These are phyloP conservation scores for Psilocybe cyanescens DNA, from an alignment of 768 basidiomycete species.

Conservation along the genomic window DNA sequence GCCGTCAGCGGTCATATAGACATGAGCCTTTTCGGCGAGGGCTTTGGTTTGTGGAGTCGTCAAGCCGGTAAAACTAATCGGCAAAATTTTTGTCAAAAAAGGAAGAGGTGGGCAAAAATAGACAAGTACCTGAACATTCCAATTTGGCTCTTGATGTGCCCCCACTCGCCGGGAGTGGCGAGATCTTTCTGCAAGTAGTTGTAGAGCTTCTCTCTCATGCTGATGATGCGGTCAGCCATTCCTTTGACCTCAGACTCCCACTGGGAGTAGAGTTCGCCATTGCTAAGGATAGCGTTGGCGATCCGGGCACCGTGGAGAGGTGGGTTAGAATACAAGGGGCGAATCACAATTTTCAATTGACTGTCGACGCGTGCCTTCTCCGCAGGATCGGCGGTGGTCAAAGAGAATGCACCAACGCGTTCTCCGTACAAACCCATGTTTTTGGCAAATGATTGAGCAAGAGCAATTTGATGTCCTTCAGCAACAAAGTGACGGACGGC, in stretches of 20 bases:
- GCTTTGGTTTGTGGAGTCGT: slow-evolving; percentile 77
- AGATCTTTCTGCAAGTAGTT: slow-evolving; percentile 74
- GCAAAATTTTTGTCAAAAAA: slow-evolving; percentile 3
- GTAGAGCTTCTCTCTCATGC: slow-evolving; percentile 87
- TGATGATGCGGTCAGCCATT: slow-evolving; percentile 95
- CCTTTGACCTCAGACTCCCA: slow-evolving; percentile 94
- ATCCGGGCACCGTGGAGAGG: slow-evolving; percentile 89
- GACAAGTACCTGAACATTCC: slow-evolving; percentile 92
- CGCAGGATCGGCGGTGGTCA: slow-evolving; percentile 68
- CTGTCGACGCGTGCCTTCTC: slow-evolving; percentile 89
- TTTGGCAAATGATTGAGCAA: slow-evolving; percentile 97
- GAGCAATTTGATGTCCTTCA: slow-evolving; percentile 87
- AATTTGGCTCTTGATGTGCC: slow-evolving; percentile 93
- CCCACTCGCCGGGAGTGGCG: slow-evolving; percentile 94
- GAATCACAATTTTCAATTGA: slow-evolving; percentile 93
- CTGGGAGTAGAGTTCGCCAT: slow-evolving; percentile 73
- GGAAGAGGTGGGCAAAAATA: not conserved
- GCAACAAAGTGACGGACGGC: slow-evolving; percentile 94
- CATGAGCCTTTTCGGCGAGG: slow-evolving; percentile 85
- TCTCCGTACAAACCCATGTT: slow-evolving; percentile 99
- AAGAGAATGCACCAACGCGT: slow-evolving; percentile 95
- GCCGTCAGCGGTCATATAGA: slow-evolving; percentile 94
- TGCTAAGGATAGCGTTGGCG: slow-evolving; percentile 81
- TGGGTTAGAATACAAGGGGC: slow-evolving; percentile 98
- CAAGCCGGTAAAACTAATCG: slow-evolving; percentile 81